Percentiles rank a stretch among this genome's conserved stretches.
These are phyloP conservation scores for Chrysopogon serrulatus DNA, from an alignment of 176 grass and related monocot species.

Conservation along the genomic window DNA sequence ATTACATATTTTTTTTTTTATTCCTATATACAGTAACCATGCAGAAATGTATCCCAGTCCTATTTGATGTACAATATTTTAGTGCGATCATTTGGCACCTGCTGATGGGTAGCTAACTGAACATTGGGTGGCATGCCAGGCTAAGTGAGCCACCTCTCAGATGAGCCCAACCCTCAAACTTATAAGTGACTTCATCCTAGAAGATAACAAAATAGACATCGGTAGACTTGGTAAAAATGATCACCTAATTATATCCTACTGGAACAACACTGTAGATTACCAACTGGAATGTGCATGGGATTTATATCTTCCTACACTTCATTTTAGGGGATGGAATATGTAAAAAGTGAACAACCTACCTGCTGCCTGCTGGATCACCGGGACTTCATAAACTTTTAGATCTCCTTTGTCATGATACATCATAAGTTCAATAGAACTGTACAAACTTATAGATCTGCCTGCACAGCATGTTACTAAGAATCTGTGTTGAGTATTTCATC, in stretches of 20 bases:
- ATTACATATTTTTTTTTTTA: neutral
- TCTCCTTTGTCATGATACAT: neutral
- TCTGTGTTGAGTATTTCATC: neutral
- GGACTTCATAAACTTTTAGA: neutral
- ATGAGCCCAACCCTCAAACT: neutral
- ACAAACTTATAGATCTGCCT: neutral
- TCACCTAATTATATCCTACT: neutral
- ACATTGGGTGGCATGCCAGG: neutral
- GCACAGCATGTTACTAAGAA: neutral
- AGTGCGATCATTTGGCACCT: neutral
- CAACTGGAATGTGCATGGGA: neutral
- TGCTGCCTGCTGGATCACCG: neutral
- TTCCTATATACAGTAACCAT: neutral
- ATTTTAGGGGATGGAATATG: slow-evolving; percentile 1
- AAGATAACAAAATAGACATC: neutral
- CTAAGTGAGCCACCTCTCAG: neutral
- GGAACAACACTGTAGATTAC: neutral
- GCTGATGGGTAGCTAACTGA: neutral
- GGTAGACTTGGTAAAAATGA: neutral
- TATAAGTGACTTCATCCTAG: neutral
- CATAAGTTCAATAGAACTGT: neutral
- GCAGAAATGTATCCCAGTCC: neutral
- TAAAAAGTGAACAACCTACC: slow-evolving; percentile 1
- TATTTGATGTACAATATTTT: neutral
- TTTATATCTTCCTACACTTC: neutral